These are phyloP conservation scores for Chondrus crispus DNA, from an alignment of 23 red algal species.

Conservation along the genomic window DNA sequence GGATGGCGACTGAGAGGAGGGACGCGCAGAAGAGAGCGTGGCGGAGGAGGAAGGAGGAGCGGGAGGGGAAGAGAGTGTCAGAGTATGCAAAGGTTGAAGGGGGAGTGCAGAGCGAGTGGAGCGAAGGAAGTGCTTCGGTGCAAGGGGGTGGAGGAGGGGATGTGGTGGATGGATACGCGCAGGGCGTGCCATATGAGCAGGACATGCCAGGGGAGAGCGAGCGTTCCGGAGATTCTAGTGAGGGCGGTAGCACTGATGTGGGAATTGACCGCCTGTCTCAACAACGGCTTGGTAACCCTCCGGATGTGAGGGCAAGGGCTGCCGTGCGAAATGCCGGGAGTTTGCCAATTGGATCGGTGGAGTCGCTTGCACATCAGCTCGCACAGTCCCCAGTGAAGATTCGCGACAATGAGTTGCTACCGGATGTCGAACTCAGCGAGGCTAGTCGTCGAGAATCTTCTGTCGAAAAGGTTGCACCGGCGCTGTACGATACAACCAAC, in stretches of 20 bases:
- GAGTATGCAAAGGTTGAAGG: background rate
- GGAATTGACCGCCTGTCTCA: background rate
- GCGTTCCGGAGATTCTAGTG: background rate
- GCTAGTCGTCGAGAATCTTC: background rate
- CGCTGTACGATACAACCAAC: too few species aligned
- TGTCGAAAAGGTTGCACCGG: background rate
- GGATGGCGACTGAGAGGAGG: background rate
- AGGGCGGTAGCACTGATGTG: background rate
- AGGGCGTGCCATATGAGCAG: background rate
- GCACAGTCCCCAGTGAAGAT: background rate
- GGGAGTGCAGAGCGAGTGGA: background rate
- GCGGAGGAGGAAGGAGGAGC: background rate
- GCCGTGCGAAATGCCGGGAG: background rate
- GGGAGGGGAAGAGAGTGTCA: background rate
- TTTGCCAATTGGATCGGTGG: background rate
- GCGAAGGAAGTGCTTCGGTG: background rate
- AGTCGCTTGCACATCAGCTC: background rate
- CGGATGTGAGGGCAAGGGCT: background rate
- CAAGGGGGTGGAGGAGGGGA: background rate
- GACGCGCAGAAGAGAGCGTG: background rate
- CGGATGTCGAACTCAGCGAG: background rate
- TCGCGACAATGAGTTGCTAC: background rate
- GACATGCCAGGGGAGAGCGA: background rate
- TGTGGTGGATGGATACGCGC: background rate
- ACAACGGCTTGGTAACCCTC: background rate